phyloP scores from a whole-genome alignment of 2,329 filamentous ascomycete species.

The Aciculosporium take region DNA sequence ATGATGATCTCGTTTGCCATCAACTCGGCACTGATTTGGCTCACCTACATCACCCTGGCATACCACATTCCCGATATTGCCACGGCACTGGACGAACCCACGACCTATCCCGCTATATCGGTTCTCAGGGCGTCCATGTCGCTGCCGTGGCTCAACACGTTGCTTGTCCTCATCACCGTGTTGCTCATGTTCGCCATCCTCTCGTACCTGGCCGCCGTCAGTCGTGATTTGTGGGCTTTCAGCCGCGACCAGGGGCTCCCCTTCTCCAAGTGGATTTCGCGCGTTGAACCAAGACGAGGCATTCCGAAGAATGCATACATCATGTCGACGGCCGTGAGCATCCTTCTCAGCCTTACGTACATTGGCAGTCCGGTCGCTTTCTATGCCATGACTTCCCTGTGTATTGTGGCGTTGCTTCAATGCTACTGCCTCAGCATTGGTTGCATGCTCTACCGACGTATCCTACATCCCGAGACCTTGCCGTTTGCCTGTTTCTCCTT shows the following conservation, averaged over 20 bases:
- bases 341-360: constrained; percentile 7
- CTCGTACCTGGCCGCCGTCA: constrained; percentile 4
- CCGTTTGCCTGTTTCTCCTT: constrained; percentile 6
- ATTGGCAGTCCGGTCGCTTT: constrained; percentile 9
- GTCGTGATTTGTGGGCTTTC: constrained; percentile 5
- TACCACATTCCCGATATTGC: constrained; percentile 7
- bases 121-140: constrained; percentile 5
- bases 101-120: constrained; percentile 6
- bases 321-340: neutral
- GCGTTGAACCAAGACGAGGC: constrained; percentile 1
- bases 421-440: constrained; percentile 9
- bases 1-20: constrained; percentile 6
- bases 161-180: constrained; percentile 3
- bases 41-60: constrained; percentile 2
- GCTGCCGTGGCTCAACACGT: constrained; percentile 5
- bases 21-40: neutral
- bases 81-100: constrained; percentile 3
- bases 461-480: constrained; percentile 6
- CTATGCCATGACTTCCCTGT: constrained; percentile 9
- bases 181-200: constrained; percentile 6
- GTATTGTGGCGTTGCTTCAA: constrained; percentile 7
- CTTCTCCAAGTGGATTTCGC: neutral
- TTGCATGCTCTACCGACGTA: constrained; percentile 7
- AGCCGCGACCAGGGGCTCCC: constrained; percentile 6
- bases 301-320: constrained; percentile 9